Evolutionary conservation across 129 eudicot species (phyloP), one percentile per base, ranked within the genome.

Genomic region (Glebionis coronaria): DNA sequence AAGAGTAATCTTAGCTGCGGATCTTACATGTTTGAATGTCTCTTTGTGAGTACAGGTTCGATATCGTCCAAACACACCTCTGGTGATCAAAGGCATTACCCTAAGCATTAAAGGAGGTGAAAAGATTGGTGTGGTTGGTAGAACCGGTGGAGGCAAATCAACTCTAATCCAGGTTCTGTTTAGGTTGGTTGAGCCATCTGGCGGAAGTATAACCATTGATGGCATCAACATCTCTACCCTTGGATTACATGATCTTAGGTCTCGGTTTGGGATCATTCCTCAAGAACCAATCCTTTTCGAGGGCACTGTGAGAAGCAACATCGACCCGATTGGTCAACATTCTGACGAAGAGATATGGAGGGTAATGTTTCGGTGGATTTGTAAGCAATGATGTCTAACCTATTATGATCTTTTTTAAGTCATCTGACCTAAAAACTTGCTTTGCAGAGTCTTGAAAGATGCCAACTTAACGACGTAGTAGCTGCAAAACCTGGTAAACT

Each of bases 121-220:
- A 35, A 92, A 92, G 78, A 86, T 89, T 4, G 98, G 96, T 25
- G 84, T 88, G 61, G 95, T 92, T 75, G 96, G 98, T 9, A 79
- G 98, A 72, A 92, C 98, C 4, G 96, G 98, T 44, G 76, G 96
- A 27, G 96, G 98, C 58, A 92, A 88, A 51, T 88, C 96, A 15
- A 92, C 98, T 56, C 70, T 88, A 16, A 82, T 92, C 63, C 95
- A 85, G 56, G 95, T 86, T 42, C 78, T 92, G 56, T 92, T 88
- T 69, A 69, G 95, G 73, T 46, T 92, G 67, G 95, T 88, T 53
- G 98, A 92, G 52, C 96, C 96, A 15, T 81, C 74, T 42, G 81
- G 79, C 0, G 98, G 98, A 35, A 82, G 65, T 16, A 88, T 88
- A 54, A 68, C 69, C 12, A 77, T 92, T 13, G 96, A 92, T 59